Percentiles rank a stretch among this genome's conserved stretches.
Conservation (phyloP, 2,329 filamentous ascomycete genomes). For the Fusarium lateritium region DNA sequence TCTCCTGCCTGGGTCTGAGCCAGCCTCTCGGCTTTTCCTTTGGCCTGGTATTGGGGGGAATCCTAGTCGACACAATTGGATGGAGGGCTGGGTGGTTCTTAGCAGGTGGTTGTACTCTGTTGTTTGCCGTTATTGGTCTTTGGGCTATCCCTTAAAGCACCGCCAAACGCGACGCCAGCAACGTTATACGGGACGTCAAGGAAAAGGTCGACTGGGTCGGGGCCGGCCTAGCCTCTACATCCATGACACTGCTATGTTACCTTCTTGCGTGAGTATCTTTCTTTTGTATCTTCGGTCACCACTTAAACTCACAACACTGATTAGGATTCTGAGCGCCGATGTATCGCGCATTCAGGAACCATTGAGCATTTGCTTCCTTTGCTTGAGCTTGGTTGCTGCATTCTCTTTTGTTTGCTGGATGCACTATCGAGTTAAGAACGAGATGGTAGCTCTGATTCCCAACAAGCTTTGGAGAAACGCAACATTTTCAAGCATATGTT, state of each 20-base stretch:
- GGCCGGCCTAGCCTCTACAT: conserved; percentile 60
- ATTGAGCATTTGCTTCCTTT: conserved; percentile 61
- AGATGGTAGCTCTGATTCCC: conserved; percentile 70
- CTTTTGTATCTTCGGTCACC: background rate
- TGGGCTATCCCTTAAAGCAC: conserved; percentile 52
- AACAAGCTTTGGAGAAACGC: conserved; percentile 73
- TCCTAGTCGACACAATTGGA: conserved; percentile 61
- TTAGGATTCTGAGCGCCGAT: conserved; percentile 52
- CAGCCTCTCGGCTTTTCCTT: conserved; percentile 65
- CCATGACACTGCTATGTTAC: conserved; percentile 66
- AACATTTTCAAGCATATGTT: conserved; percentile 69
- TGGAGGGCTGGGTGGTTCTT: conserved; percentile 65
- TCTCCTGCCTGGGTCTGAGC: conserved; percentile 61
- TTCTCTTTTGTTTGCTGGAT: conserved; percentile 69
- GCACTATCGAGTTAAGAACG: conserved; percentile 59
- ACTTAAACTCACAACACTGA: conserved; percentile 1
- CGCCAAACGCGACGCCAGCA: conserved; percentile 40
- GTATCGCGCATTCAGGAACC: conserved; percentile 58
- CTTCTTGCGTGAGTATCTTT: conserved; percentile 61
- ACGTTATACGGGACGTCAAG: conserved; percentile 1
- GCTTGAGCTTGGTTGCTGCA: conserved; percentile 58
- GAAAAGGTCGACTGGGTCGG: conserved; percentile 69
- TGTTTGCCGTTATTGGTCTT: conserved; percentile 53
- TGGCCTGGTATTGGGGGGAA: conserved; percentile 64
- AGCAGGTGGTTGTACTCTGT: conserved; percentile 53